A percentile compares a stretch with the other conserved stretches of the same genome.
These are phyloP conservation scores for Pelargonium citronellum DNA, from an alignment of 441 rosid species.

Conservation along the genomic window DNA sequence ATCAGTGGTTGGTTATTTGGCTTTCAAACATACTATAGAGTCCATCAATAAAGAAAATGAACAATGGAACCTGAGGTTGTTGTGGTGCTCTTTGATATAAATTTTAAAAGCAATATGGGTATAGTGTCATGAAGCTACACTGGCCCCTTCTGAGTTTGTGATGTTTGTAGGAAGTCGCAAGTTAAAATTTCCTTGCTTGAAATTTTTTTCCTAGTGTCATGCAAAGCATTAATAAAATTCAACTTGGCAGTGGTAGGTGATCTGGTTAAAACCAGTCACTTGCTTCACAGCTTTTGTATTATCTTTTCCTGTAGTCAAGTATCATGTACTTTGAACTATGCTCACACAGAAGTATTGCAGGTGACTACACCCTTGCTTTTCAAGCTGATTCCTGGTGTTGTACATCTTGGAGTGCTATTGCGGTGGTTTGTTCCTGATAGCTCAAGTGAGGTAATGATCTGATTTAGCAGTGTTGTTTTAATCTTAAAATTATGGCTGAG, in stretches of 20 bases:
- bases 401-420: constrained; percentile 78
- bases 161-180: not conserved
- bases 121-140: not conserved
- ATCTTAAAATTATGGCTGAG: not conserved
- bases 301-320: not conserved
- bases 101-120: not conserved
- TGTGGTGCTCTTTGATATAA: not conserved
- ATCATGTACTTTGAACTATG: not conserved
- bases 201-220: no score
- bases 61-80: constrained; percentile 1
- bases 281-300: not conserved
- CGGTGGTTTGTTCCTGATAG: constrained; percentile 85
- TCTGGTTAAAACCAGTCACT: not conserved
- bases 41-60: not conserved
- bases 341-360: constrained; percentile 30
- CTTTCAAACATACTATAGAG: not conserved
- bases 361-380: constrained; percentile 95
- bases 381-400: constrained; percentile 87
- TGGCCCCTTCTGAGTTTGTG: not conserved
- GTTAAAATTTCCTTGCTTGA: no score
- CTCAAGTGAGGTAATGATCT: constrained; percentile 54
- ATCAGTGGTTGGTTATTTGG: not conserved
- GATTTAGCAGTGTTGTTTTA: not conserved
- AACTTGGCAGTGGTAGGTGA: no score
- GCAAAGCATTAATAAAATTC: no score